Evolutionary conservation across 495 filamentous ascomycete species (phyloP).

Genomic region (Lophiotrema nucula): DNA sequence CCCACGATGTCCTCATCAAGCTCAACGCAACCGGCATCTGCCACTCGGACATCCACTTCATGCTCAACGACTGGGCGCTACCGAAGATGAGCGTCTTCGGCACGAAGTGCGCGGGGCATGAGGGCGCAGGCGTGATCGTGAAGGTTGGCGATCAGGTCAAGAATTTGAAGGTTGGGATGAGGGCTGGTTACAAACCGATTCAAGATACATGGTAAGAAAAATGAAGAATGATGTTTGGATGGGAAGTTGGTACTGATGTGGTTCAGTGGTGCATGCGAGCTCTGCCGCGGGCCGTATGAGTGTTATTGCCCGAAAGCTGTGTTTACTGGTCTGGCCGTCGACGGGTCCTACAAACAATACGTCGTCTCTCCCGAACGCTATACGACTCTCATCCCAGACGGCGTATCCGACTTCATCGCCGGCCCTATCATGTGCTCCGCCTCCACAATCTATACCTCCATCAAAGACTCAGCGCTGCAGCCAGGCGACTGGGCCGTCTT

Average conservation of each 20-base stretch:
- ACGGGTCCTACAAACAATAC: conserved; percentile 46
- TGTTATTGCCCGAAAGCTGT: conserved; percentile 42
- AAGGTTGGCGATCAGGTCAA: conserved; percentile 53
- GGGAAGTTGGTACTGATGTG: conserved; percentile 21
- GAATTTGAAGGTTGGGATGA: conserved; percentile 57
- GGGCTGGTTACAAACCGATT: conserved; percentile 58
- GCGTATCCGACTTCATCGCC: conserved; percentile 45
- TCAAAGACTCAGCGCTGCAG: conserved; percentile 42
- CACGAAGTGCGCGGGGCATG: conserved; percentile 53
- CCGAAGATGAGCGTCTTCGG: conserved; percentile 51
- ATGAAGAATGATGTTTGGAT: no score
- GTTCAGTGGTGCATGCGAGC: conserved; percentile 51
- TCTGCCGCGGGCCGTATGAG: conserved; percentile 45
- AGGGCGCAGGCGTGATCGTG: conserved; percentile 58
- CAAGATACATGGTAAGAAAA: conserved; percentile 48
- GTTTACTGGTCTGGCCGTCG: conserved; percentile 38
- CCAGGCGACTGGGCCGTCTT: conserved; percentile 48
- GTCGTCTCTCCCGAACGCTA: conserved; percentile 46
- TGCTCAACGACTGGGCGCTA: conserved; percentile 45
- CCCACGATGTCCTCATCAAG: conserved; percentile 43
- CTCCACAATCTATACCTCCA: conserved; percentile 44
- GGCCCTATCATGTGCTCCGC: conserved; percentile 51
- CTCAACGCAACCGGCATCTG: conserved; percentile 46
- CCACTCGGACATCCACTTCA: conserved; percentile 44
- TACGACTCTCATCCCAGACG: conserved; percentile 45